Evolutionary conservation across 192 early-diverging fungal genomes (phyloP).

Genomic region (Entomortierella beljakovae): DNA sequence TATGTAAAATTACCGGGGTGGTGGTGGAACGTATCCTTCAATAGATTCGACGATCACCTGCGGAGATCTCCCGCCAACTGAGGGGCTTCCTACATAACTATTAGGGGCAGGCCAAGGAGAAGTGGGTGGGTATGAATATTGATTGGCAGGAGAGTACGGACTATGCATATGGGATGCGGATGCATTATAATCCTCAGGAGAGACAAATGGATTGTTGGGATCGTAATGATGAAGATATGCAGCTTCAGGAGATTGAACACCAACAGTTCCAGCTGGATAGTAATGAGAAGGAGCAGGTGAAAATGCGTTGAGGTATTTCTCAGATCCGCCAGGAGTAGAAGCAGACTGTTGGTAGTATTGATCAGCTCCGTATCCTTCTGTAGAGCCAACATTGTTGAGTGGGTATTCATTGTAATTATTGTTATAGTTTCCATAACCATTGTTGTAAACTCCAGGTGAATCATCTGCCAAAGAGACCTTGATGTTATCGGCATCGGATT

Average conservation of each 20-base stretch:
- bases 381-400: neutral
- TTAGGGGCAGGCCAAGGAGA: neutral
- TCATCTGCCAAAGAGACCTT: conserved; percentile 22
- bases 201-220: conserved; percentile 24
- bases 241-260: conserved; percentile 1
- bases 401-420: conserved; percentile 23
- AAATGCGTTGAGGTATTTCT: neutral
- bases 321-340: neutral
- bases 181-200: conserved; percentile 20
- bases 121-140: neutral
- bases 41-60: conserved; percentile 22
- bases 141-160: conserved; percentile 13
- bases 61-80: conserved; percentile 25
- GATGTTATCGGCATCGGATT: conserved; percentile 16
- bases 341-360: neutral
- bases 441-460: neutral
- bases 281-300: neutral
- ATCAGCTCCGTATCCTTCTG: conserved; percentile 2
- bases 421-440: neutral
- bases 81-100: conserved; percentile 14
- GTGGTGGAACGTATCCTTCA: conserved; percentile 14
- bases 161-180: neutral
- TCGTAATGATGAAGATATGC: neutral
- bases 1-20: neutral
- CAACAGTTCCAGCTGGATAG: neutral